Conservation (phyloP, 768 basidiomycete genomes). For the Suillus variegatus region DNA sequence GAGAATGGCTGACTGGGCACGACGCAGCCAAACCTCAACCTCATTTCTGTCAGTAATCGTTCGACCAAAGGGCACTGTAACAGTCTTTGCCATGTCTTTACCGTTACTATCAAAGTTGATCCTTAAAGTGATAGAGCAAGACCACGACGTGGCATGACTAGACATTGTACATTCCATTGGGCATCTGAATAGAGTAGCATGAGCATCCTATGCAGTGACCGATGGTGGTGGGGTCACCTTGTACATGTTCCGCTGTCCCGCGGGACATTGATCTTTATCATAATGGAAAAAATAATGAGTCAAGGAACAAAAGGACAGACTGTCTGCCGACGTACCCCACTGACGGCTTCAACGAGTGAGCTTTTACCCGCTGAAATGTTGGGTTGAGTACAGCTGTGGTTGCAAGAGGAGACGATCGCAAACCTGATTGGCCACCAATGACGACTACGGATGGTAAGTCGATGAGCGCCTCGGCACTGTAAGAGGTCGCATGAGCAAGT, state of each 20-base stretch:
- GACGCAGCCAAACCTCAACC: constrained; percentile 55
- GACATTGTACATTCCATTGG: constrained; percentile 40
- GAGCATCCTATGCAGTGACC: background rate
- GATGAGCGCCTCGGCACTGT: constrained; percentile 44
- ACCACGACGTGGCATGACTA: constrained; percentile 27
- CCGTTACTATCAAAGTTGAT: constrained; percentile 38
- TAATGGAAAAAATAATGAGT: background rate
- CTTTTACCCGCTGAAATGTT: constrained; percentile 38
- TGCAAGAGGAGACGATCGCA: constrained; percentile 10
- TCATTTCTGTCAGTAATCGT: constrained; percentile 38
- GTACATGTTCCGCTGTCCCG: constrained; percentile 51
- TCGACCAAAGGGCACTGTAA: constrained; percentile 42
- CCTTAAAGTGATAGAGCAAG: constrained; percentile 45
- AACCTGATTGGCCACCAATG: constrained; percentile 56
- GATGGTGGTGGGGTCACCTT: background rate
- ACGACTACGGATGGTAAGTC: constrained; percentile 53
- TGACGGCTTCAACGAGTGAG: constrained; percentile 48
- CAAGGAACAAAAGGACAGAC: background rate
- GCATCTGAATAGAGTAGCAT: constrained; percentile 20
- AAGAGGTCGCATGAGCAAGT: constrained; percentile 4
- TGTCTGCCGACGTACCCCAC: constrained; percentile 35
- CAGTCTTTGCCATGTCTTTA: constrained; percentile 18
- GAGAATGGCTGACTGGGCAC: constrained; percentile 62
- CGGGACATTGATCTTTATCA: constrained; percentile 40
- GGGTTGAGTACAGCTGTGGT: constrained; percentile 4